Percentiles rank a stretch among this genome's conserved stretches.
Conservation (phyloP, 768 basidiomycete genomes). For the Lactarius vividus region DNA sequence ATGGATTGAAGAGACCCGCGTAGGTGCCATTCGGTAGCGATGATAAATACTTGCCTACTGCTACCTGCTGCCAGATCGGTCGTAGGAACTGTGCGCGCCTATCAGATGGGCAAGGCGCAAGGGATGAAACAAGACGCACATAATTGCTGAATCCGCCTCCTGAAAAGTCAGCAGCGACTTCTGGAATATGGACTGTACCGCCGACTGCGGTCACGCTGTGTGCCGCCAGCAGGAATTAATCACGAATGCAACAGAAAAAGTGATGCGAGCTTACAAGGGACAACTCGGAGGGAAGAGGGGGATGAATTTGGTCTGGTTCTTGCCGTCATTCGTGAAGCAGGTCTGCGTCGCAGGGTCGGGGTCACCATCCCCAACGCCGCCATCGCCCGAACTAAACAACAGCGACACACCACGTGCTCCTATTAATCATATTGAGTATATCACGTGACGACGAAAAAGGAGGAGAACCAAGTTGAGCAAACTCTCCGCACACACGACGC, state of each 20-base stretch:
- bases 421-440: constrained; percentile 25
- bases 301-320: constrained; percentile 51
- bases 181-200: constrained; percentile 57
- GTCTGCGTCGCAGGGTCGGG: constrained; percentile 49
- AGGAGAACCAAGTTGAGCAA: constrained; percentile 58
- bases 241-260: neutral
- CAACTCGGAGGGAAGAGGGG: constrained; percentile 56
- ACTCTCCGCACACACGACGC: constrained; percentile 51
- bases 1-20: constrained; percentile 53
- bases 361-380: constrained; percentile 66
- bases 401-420: constrained; percentile 65
- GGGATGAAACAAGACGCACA: constrained; percentile 37
- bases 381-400: constrained; percentile 68
- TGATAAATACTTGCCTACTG: constrained; percentile 43
- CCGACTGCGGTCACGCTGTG: constrained; percentile 62
- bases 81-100: constrained; percentile 43
- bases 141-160: constrained; percentile 75
- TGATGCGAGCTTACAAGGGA: constrained; percentile 34
- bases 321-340: constrained; percentile 60
- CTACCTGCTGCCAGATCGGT: constrained; percentile 51
- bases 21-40: constrained; percentile 46
- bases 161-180: constrained; percentile 58
- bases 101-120: neutral
- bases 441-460: neutral
- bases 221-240: constrained; percentile 34